phyloP scores from a whole-genome alignment of 2,329 filamentous ascomycete genomes.

The Cephalotrichum gorgonifer region DNA sequence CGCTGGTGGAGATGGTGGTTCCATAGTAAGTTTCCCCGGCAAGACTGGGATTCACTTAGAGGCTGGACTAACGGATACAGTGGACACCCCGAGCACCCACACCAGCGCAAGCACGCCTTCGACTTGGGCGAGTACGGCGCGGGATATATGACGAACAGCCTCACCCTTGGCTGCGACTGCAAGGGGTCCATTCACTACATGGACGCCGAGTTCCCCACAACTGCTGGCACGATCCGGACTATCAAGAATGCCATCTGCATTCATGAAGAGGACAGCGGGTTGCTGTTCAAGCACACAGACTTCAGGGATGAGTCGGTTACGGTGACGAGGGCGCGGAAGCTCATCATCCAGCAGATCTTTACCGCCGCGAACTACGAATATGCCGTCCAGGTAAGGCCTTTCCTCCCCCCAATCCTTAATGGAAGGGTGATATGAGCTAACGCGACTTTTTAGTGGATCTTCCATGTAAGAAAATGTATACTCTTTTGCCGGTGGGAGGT shows the following conservation, averaged over 20 bases:
- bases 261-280: slow-evolving; percentile 86
- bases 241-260: slow-evolving; percentile 95
- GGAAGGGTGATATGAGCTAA: slow-evolving; percentile 32
- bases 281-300: slow-evolving; percentile 89
- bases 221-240: slow-evolving; percentile 60
- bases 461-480: slow-evolving; percentile 48
- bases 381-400: slow-evolving; percentile 27
- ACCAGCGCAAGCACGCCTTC: slow-evolving; percentile 74
- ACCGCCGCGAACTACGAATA: slow-evolving; percentile 97
- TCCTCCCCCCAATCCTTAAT: not conserved
- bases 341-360: slow-evolving; percentile 85
- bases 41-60: not conserved
- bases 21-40: slow-evolving; percentile 45
- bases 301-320: slow-evolving; percentile 84
- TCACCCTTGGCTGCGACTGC: slow-evolving; percentile 72
- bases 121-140: slow-evolving; percentile 74
- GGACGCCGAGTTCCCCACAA: slow-evolving; percentile 75
- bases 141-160: slow-evolving; percentile 74
- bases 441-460: slow-evolving; percentile 61
- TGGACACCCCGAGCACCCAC: slow-evolving; percentile 68
- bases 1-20: slow-evolving; percentile 87
- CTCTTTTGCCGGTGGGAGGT: not conserved
- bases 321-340: slow-evolving; percentile 75
- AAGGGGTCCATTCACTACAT: slow-evolving; percentile 89
- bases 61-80: slow-evolving; percentile 13